Base-by-base conservation (phyloP, 768 basidiomycete genomes). In the Auriscalpium microsporum region DNA sequence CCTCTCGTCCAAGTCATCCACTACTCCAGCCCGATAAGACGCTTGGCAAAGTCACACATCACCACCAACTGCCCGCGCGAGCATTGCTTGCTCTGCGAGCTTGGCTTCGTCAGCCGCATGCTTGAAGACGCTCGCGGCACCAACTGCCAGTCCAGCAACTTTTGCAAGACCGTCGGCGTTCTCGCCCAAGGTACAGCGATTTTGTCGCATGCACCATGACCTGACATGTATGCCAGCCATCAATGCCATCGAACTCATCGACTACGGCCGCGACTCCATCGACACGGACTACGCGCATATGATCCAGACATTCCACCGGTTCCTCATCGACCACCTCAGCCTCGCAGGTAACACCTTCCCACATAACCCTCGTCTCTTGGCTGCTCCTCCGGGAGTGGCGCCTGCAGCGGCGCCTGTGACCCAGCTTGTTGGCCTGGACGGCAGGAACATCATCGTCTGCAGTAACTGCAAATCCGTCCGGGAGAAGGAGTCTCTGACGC, bases 101-200 rank as follows among this genome's bases (percentile, higher is more conserved):
- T 95, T 28, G 96, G 95, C 2, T 98, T 98, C 65, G 80, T 95
- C 23, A 86, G 86, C 56, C 80, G 92, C 34, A 99, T 98, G 95
- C 76, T 99, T 37, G 92, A 95, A 69, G 94, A 98, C 64, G 95
- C 96, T 0, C 78, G 76, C 40, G 96, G 96, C 0, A 90, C 79
- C 17, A 98, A 99, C 62, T 97, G 95, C 64, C 95, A 98, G 68
- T 84, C 94, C 6, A 94, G 87, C 68, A 99, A 99, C 68, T 99
- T 97, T 63, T 98, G 94, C 68, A 87, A 92, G 69, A 88, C 93
- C 2, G 89, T 97, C 46, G 86, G 90, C 16, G 84, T 90, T 3
- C 79, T 94, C 35, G 88, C 91, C 7, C 91, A 94, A 71, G 83
- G 94, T 94, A 62, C 62, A 2, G 40, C 23, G 28, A 9, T 37